phyloP scores from a whole-genome alignment of 2,329 filamentous ascomycete genomes.

The Capronia coronata region DNA sequence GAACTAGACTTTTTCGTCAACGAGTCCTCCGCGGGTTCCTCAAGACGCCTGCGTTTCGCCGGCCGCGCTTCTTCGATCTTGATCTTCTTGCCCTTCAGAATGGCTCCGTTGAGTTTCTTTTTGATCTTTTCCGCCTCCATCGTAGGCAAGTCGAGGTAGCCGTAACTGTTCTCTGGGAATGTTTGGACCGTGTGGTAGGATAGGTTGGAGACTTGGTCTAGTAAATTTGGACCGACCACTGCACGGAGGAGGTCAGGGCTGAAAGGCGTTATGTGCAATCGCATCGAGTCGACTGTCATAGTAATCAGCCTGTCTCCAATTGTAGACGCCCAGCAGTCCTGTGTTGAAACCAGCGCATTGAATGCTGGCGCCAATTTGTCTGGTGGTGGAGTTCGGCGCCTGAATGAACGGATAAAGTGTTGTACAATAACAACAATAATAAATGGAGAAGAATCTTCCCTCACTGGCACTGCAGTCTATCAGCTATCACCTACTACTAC shows the following conservation, averaged over 20 bases:
- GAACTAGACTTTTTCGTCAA: conserved; percentile 29
- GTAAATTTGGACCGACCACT: conserved; percentile 63
- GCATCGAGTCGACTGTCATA: conserved; percentile 37
- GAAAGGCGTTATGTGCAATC: conserved; percentile 85
- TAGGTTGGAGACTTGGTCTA: conserved; percentile 64
- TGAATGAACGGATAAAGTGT: too few relatives aligned
- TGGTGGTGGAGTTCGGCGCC: neutral
- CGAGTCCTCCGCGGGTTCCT: conserved; percentile 33
- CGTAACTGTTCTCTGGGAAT: conserved; percentile 85
- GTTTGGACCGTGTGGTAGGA: conserved; percentile 84
- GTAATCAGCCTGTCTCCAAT: conserved; percentile 26
- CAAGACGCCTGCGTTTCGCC: conserved; percentile 46
- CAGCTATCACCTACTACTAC: too few relatives aligned
- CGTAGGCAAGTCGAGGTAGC: conserved; percentile 74
- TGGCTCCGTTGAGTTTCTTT: conserved; percentile 82
- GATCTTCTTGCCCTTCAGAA: conserved; percentile 78
- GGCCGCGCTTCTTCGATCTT: conserved; percentile 74
- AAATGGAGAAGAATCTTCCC: too few relatives aligned
- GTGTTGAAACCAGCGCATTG: neutral
- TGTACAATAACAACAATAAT: too few relatives aligned
- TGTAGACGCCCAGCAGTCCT: neutral
- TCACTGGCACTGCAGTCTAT: too few relatives aligned
- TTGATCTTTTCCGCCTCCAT: conserved; percentile 84
- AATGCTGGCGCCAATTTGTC: neutral
- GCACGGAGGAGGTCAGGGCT: conserved; percentile 63